Percentiles rank a stretch among this genome's conserved stretches.
Conservation (phyloP, 192 early-diverging fungal species). For the Entomortierella lignicola region DNA sequence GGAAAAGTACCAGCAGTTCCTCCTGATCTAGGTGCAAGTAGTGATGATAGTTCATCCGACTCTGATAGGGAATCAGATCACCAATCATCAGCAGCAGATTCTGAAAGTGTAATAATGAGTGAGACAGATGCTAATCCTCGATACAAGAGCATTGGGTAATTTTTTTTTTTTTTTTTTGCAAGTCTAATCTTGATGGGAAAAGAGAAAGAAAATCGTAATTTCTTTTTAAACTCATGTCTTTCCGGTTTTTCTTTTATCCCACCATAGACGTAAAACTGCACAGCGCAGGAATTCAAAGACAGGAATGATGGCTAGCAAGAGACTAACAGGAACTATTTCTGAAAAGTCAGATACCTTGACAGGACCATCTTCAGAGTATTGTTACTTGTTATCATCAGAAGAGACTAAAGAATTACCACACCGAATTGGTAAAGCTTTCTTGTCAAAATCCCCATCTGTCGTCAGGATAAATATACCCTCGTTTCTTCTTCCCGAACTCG, state of each 20-base stretch:
- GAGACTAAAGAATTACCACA: conserved; percentile 4
- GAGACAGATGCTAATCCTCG: conserved; percentile 9
- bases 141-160: conserved; percentile 21
- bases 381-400: conserved; percentile 11
- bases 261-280: conserved; percentile 13
- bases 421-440: neutral
- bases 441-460: conserved; percentile 10
- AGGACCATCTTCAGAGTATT: conserved; percentile 7
- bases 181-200: too few species aligned
- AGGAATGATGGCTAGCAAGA: conserved; percentile 1
- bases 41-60: conserved; percentile 18
- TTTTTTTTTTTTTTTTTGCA: neutral
- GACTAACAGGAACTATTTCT: neutral
- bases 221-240: neutral
- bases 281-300: conserved; percentile 14
- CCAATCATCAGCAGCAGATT: conserved; percentile 5
- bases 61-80: conserved; percentile 17
- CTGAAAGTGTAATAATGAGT: conserved; percentile 7
- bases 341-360: neutral
- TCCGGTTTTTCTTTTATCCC: neutral
- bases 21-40: conserved; percentile 9
- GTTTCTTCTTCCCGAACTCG: conserved; percentile 2
- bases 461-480: conserved; percentile 21
- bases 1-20: conserved; percentile 25
- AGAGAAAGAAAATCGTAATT: too few species aligned